These are phyloP conservation scores for Sphaerosporella brunnea DNA, from an alignment of 495 filamentous ascomycete genomes.

Conservation along the genomic window DNA sequence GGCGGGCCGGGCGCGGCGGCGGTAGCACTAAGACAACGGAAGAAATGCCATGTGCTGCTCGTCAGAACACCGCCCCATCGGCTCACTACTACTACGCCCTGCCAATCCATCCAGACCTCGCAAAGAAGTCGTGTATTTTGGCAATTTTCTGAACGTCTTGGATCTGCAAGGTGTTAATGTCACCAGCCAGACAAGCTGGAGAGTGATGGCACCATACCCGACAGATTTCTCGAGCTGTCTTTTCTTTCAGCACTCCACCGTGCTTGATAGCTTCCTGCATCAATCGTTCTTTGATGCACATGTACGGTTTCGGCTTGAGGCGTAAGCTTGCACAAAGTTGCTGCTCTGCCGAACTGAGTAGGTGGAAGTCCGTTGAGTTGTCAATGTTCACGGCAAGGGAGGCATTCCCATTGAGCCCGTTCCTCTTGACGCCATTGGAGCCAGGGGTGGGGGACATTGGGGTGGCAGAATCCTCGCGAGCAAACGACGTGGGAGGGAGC, in stretches of 20 bases:
- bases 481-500: conserved; percentile 18
- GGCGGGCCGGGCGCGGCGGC: too few species aligned
- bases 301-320: conserved; percentile 79
- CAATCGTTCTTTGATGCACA: conserved; percentile 80
- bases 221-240: conserved; percentile 55
- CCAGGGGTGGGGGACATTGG: conserved; percentile 19
- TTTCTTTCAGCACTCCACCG: conserved; percentile 78
- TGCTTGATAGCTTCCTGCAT: conserved; percentile 76
- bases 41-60: neutral
- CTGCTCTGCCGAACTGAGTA: conserved; percentile 66
- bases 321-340: conserved; percentile 70
- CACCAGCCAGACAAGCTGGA: neutral
- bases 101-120: conserved; percentile 77
- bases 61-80: neutral
- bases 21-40: neutral
- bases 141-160: conserved; percentile 42
- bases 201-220: conserved; percentile 31
- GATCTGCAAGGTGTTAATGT: neutral
- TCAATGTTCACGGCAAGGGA: conserved; percentile 55
- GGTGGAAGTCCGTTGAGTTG: conserved; percentile 62
- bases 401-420: conserved; percentile 29
- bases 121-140: conserved; percentile 85
- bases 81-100: conserved; percentile 31
- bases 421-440: conserved; percentile 9
- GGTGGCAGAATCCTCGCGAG: conserved; percentile 15